Evolutionary conservation across 331 rosid genomes (phyloP), one percentile per base, ranked within the genome.

Genomic region (Phaseolus coccineus): DNA sequence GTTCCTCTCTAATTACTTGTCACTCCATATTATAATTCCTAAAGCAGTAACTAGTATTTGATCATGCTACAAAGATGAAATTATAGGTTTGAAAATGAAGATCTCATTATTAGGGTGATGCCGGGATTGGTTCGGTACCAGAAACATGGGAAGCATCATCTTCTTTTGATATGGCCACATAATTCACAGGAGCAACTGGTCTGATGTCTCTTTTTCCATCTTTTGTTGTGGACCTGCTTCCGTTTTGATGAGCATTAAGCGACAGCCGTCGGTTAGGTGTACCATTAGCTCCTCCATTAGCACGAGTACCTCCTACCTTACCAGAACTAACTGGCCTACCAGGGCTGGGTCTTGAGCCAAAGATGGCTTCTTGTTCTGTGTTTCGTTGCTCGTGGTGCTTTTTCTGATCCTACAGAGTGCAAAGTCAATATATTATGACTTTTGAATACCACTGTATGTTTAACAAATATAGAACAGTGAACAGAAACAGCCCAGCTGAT

Each of bases 221-320:
- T 82, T 90, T 92, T 1, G 87, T 48, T 64, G 75, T 75, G 27
- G 97, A 92, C 81, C 90, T 86, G 87, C 84, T 81, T 84, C 97
- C 97, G 53, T 92, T 94, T 74, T 88, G 96, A 69, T 89, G 88
- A 73, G 90, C 84, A 80, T 90, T 94, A 19, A 92, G 93, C 0
- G 98, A 94, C 56, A 94, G 83, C 64, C 98, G 87, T 82, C 98
- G 85, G 85, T 73, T 87, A 24, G 98, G 96, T 58, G 96, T 88
- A 69, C 97, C 98, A 24, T 89, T 94, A 59, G 90, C 87, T 27
- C 92, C 92, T n/a, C 96, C 97, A 39, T 90, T 90, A 12, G 83
- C 69, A 15, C 98, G 98, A 27, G 96, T 84, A 19, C 93, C 94
- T 8, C 51, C 93, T 71, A 76, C 86, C 92, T 92, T 93, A 85